Conservation (phyloP, 169 alveolate genomes). For the Babesia sp. region DNA sequence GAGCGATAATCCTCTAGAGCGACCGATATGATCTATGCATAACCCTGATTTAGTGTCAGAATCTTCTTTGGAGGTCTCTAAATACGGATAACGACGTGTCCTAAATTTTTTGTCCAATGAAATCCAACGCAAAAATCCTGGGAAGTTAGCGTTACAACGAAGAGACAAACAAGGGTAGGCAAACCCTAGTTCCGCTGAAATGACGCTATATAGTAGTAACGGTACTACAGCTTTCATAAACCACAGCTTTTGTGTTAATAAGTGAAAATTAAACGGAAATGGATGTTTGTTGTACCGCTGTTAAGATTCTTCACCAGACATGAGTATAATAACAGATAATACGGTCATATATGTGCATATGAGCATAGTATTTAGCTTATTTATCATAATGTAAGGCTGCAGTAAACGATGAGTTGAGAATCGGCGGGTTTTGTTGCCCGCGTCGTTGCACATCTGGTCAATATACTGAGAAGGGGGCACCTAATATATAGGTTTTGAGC, state of each 20-base stretch:
- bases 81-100: neutral
- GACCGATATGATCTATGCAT: too few relatives aligned
- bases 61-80: too few relatives aligned
- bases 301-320: neutral
- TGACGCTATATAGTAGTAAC: neutral
- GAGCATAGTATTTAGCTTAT: neutral
- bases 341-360: neutral
- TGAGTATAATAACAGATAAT: neutral
- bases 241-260: neutral
- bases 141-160: neutral
- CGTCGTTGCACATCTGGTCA: constrained; percentile 3
- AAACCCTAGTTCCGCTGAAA: neutral
- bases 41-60: neutral
- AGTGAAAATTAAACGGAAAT: neutral
- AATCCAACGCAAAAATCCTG: neutral
- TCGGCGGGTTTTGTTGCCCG: neutral
- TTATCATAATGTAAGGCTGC: too few relatives aligned
- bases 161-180: too few relatives aligned
- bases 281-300: neutral
- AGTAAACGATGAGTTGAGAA: neutral
- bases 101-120: neutral
- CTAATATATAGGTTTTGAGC: too few relatives aligned
- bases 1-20: neutral
- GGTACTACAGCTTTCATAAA: neutral
- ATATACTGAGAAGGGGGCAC: neutral